phyloP scores from a whole-genome alignment of 2,329 filamentous ascomycete genomes.

The Simplicillium aogashimaense region DNA sequence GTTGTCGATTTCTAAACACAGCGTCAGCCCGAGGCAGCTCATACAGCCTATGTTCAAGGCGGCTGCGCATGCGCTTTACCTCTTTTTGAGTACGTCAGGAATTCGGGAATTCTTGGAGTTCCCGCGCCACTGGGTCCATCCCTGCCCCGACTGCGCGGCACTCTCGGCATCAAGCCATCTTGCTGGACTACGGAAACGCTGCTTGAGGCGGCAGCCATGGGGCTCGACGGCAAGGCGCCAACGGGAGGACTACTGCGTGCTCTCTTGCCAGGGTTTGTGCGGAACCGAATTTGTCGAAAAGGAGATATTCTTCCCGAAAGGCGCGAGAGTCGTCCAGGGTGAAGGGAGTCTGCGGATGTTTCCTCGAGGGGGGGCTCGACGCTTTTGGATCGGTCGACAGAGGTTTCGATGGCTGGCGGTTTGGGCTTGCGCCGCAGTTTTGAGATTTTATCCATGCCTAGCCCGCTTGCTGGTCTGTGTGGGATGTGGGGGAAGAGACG shows the following conservation, averaged over 20 bases:
- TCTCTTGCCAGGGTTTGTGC: not conserved
- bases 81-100: too few species aligned
- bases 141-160: too few species aligned
- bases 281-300: not conserved
- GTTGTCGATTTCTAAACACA: slow-evolving; percentile 30
- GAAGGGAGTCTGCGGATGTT: not conserved
- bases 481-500: not conserved
- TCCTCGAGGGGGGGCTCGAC: slow-evolving; percentile 11
- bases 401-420: slow-evolving; percentile 30
- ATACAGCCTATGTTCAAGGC: too few species aligned
- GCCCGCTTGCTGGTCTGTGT: not conserved
- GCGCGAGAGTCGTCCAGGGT: not conserved
- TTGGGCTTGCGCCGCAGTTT: slow-evolving; percentile 33
- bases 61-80: too few species aligned
- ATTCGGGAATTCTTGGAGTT: too few species aligned
- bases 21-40: too few species aligned
- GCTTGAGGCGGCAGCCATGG: too few species aligned
- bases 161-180: too few species aligned
- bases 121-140: too few species aligned
- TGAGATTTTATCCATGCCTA: slow-evolving; percentile 29
- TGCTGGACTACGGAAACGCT: too few species aligned
- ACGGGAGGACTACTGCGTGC: not conserved
- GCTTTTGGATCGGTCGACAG: slow-evolving; percentile 21
- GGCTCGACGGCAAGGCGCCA: not conserved
- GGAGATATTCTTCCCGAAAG: not conserved